Evolutionary conservation across 2,329 filamentous ascomycete species (phyloP).

Genomic region (Aspergillus ibericus): DNA sequence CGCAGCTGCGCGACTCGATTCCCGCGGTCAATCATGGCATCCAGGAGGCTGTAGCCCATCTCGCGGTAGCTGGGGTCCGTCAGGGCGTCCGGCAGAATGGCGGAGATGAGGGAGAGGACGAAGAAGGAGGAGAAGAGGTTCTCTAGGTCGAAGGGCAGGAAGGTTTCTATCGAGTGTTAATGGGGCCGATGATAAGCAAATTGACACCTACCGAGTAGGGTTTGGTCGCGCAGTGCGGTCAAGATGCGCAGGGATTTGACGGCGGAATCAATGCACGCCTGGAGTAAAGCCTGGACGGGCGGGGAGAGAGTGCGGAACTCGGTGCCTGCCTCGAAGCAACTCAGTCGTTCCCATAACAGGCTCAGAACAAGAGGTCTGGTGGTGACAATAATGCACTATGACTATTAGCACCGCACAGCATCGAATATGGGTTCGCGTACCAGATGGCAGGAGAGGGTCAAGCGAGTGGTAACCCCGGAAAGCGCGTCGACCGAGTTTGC

Average conservation of each 20-base stretch:
- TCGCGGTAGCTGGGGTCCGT: constrained; percentile 47
- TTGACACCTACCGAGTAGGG: constrained; percentile 20
- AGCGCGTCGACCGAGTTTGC: constrained; percentile 38
- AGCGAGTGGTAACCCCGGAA: constrained; percentile 38
- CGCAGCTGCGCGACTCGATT: constrained; percentile 23
- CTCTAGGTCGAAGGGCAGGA: constrained; percentile 39
- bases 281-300: constrained; percentile 22
- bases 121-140: constrained; percentile 36
- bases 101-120: constrained; percentile 32
- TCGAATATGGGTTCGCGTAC: constrained; percentile 15
- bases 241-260: constrained; percentile 23
- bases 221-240: constrained; percentile 25
- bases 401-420: background rate
- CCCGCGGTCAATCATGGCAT: constrained; percentile 22
- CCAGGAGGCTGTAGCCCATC: constrained; percentile 16
- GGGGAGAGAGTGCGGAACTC: constrained; percentile 19
- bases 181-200: background rate
- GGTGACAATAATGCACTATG: constrained; percentile 30
- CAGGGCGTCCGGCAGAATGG: constrained; percentile 44
- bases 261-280: constrained; percentile 25
- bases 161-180: constrained; percentile 19
- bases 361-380: constrained; percentile 23
- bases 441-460: constrained; percentile 35
- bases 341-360: constrained; percentile 21
- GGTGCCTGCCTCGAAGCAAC: constrained; percentile 18